Percentiles rank a stretch among this genome's conserved stretches.
phyloP scores from a whole-genome alignment of 2,329 filamentous ascomycete species.

The Sporothrix phasma region DNA sequence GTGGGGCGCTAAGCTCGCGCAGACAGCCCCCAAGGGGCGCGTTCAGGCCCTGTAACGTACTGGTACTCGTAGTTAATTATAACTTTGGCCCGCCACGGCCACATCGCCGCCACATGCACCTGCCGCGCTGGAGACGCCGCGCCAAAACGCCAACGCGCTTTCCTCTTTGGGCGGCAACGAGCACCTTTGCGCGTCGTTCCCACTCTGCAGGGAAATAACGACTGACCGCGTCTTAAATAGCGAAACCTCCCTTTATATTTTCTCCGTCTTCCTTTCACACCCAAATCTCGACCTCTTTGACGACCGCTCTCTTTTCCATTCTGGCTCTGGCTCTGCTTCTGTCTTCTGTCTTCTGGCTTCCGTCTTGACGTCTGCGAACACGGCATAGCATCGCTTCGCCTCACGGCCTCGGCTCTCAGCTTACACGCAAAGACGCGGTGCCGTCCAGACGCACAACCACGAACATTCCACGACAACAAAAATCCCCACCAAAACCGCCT shows the following conservation, averaged over 20 bases:
- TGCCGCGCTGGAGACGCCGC: constrained; percentile 7
- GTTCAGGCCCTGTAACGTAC: neutral
- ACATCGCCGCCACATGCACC: neutral
- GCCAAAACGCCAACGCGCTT: constrained; percentile 22
- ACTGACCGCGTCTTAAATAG: constrained; percentile 20
- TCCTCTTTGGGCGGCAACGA: neutral
- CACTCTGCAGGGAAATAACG: constrained; percentile 18
- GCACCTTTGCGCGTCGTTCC: constrained; percentile 18
- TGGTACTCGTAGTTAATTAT: neutral
- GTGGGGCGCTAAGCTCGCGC: constrained; percentile 2
- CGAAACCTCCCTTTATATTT: constrained; percentile 15
- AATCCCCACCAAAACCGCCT: constrained; percentile 10
- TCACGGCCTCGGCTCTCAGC: neutral
- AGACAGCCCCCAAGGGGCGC: constrained; percentile 10
- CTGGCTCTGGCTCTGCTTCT: constrained; percentile 7
- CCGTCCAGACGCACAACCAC: constrained; percentile 8
- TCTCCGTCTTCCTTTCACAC: constrained; percentile 4
- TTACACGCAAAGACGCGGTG: constrained; percentile 11
- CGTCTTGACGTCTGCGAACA: constrained; percentile 1
- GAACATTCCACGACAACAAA: constrained; percentile 11
- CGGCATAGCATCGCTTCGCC: neutral
- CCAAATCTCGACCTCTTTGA: neutral
- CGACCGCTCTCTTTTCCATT: too few species aligned
- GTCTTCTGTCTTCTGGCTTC: neutral
- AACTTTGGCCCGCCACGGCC: constrained; percentile 1